Conservation (phyloP, 768 basidiomycete genomes). For the Lactarius trivialis region DNA sequence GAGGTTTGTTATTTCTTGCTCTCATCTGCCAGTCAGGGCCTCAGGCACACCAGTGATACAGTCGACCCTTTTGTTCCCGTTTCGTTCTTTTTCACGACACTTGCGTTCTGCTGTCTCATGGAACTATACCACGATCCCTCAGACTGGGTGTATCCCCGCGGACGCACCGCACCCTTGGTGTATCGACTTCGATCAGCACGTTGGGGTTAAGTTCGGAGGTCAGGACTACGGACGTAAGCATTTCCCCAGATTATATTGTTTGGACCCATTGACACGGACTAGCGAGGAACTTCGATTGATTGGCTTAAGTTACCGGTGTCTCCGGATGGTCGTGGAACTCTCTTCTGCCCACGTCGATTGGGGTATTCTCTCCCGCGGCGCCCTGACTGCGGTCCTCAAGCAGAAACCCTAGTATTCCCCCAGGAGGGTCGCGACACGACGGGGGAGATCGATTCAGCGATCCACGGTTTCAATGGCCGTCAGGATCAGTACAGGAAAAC, state of each 20-base stretch:
- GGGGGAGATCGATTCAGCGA: conserved; percentile 23
- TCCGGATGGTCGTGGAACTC: conserved; percentile 23
- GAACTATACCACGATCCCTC: conserved; percentile 24
- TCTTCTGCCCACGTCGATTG: conserved; percentile 7
- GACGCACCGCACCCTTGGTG: conserved; percentile 18
- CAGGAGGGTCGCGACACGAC: conserved; percentile 22
- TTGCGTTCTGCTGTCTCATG: conserved; percentile 16
- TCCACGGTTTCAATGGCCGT: conserved; percentile 26
- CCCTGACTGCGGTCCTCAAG: not conserved
- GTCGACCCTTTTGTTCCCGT: not conserved
- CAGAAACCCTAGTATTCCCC: not conserved
- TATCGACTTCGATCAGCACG: conserved; percentile 23
- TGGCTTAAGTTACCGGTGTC: conserved; percentile 18
- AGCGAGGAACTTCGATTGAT: conserved; percentile 22
- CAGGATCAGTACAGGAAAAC: conserved; percentile 15
- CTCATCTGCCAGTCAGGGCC: not conserved
- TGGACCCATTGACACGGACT: conserved; percentile 23
- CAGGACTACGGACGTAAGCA: not conserved
- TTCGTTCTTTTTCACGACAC: not conserved
- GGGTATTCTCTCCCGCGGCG: not conserved
- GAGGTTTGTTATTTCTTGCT: conserved; percentile 23
- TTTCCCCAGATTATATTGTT: conserved; percentile 7
- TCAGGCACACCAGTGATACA: not conserved
- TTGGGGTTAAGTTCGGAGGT: not conserved
- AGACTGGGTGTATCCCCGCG: conserved; percentile 22